phyloP scores from a whole-genome alignment of 257 asterid species.

The Linderniella brevidens region DNA sequence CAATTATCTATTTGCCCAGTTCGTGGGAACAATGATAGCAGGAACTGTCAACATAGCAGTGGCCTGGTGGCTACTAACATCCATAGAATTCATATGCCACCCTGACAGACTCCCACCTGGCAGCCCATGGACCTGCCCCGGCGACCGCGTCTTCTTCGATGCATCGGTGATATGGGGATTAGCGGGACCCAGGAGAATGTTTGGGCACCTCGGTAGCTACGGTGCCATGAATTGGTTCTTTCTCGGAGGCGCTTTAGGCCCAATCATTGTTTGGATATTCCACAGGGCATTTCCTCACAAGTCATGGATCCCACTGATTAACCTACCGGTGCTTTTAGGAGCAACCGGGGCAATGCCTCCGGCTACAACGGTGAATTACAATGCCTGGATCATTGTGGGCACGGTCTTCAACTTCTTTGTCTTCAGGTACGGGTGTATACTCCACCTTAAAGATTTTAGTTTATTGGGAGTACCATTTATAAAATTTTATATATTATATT shows the following conservation, averaged over 20 bases:
- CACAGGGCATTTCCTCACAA: conserved; percentile 33
- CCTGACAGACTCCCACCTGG: conserved; percentile 27
- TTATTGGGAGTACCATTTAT: too few species aligned
- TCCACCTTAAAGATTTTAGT: too few species aligned
- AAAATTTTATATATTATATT: too few species aligned
- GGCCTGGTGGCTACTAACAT: conserved; percentile 48
- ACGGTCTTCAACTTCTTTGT: conserved; percentile 33
- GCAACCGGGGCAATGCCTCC: conserved; percentile 56
- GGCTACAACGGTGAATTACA: conserved; percentile 45
- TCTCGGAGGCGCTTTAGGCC: conserved; percentile 38
- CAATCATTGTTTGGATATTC: conserved; percentile 24
- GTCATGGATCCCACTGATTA: conserved; percentile 37
- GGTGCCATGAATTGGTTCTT: conserved; percentile 52
- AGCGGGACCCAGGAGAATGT: conserved; percentile 46
- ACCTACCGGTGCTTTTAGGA: conserved; percentile 50
- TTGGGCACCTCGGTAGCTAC: conserved; percentile 39
- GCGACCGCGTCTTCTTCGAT: conserved; percentile 37
- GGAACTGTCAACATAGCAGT: conserved; percentile 40
- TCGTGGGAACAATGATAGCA: conserved; percentile 45
- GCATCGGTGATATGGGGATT: conserved; percentile 86
- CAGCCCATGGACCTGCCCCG: conserved; percentile 67
- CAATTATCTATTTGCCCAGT: conserved; percentile 10
- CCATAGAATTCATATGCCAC: conserved; percentile 40
- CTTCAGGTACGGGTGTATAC: too few species aligned
- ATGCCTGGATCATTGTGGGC: conserved; percentile 46